Evolutionary conservation across 495 filamentous ascomycete species (phyloP).

Genomic region (Aspergillus avenaceus): DNA sequence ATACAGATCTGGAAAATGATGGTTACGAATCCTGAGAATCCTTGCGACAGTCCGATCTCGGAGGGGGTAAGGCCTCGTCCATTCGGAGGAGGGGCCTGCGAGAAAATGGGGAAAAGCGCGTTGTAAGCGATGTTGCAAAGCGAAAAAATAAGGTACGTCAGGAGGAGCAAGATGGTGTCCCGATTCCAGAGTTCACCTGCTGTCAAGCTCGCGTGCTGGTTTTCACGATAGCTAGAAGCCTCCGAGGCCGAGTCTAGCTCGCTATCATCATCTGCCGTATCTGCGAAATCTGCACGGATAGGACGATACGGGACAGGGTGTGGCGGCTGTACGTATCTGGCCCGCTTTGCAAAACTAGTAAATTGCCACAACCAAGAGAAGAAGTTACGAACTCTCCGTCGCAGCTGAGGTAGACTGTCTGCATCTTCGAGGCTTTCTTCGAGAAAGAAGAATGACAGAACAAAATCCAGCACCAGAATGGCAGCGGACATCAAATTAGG

Average conservation of each 20-base stretch:
- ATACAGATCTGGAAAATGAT: slow-evolving; percentile 86
- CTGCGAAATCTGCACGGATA: slow-evolving; percentile 22
- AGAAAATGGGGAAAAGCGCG: slow-evolving; percentile 89
- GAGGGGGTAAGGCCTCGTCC: slow-evolving; percentile 72
- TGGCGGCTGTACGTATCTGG: slow-evolving; percentile 53
- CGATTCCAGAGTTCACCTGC: slow-evolving; percentile 61
- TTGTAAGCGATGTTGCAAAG: slow-evolving; percentile 87
- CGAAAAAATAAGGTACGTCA: slow-evolving; percentile 84
- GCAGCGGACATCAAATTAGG: slow-evolving; percentile 75
- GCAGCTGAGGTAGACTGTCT: slow-evolving; percentile 57
- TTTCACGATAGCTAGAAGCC: slow-evolving; percentile 28
- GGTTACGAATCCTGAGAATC: slow-evolving; percentile 76
- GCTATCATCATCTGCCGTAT: slow-evolving; percentile 34
- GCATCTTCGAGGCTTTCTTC: slow-evolving; percentile 84
- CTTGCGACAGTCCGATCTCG: slow-evolving; percentile 81
- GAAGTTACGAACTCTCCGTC: slow-evolving; percentile 52
- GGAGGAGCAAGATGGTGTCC: slow-evolving; percentile 73
- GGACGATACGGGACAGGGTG: slow-evolving; percentile 15
- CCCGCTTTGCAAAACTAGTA: slow-evolving; percentile 50
- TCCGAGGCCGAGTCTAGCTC: slow-evolving; percentile 43
- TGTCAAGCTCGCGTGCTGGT: slow-evolving; percentile 36
- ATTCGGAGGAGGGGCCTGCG: slow-evolving; percentile 63
- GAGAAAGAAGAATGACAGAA: slow-evolving; percentile 70
- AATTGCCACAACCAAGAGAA: slow-evolving; percentile 76
- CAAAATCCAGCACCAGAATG: slow-evolving; percentile 67